Evolutionary conservation across 2,329 filamentous ascomycete species (phyloP).

Genomic region (Fusarium haematococcum): DNA sequence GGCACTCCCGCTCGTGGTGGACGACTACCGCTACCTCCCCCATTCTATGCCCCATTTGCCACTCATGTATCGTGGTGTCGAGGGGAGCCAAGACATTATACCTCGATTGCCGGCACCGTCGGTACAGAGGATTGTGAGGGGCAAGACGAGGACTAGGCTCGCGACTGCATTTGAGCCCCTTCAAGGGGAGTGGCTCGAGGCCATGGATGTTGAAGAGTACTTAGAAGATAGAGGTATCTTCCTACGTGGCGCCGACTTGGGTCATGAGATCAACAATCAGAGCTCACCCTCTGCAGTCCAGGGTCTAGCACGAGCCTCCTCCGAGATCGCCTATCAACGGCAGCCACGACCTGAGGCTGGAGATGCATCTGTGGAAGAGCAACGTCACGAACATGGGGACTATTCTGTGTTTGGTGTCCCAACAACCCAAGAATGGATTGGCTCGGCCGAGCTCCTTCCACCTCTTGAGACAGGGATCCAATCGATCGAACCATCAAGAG

Average conservation of each 20-base stretch:
- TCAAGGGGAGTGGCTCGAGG: constrained; percentile 20
- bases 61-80: constrained; percentile 1
- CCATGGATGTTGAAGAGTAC: constrained; percentile 17
- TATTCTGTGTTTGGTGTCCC: neutral
- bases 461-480: neutral
- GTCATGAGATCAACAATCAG: no score
- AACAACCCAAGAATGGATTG: neutral
- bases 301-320: neutral
- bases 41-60: neutral
- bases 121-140: neutral
- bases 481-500: neutral
- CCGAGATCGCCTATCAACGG: neutral
- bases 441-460: neutral
- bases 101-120: neutral
- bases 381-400: neutral
- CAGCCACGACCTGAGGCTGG: neutral
- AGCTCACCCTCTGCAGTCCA: no score
- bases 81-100: neutral
- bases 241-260: no score
- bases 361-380: neutral
- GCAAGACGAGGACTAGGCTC: constrained; percentile 5
- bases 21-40: neutral
- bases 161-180: neutral
- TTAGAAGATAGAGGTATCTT: constrained; percentile 16
- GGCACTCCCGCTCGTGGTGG: neutral